These are phyloP conservation scores for Fraxinus americana DNA, from an alignment of 257 asterid species.

Conservation along the genomic window DNA sequence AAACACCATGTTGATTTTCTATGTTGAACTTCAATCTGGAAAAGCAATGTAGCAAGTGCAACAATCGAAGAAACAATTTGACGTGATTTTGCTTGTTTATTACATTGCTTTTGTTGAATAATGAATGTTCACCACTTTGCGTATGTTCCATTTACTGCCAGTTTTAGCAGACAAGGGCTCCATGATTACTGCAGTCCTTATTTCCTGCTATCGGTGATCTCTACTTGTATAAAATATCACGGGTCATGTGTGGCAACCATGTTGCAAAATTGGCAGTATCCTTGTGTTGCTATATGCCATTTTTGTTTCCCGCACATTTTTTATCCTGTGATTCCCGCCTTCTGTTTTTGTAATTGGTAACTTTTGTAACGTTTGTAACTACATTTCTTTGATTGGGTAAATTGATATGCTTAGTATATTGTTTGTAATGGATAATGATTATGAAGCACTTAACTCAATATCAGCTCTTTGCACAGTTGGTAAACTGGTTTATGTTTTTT, in stretches of 20 bases:
- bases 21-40: background rate
- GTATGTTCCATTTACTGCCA: background rate
- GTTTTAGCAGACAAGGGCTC: slow-evolving; percentile 69
- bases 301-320: background rate
- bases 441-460: slow-evolving; percentile 56
- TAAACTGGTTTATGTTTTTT: slow-evolving; percentile 97
- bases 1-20: background rate
- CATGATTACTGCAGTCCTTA: slow-evolving; percentile 74
- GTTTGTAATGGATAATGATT: slow-evolving; percentile 12
- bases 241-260: slow-evolving; percentile 55
- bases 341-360: background rate
- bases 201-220: slow-evolving; percentile 83
- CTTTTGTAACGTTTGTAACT: slow-evolving; percentile 4
- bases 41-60: background rate
- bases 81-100: background rate
- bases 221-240: slow-evolving; percentile 69
- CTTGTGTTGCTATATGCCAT: slow-evolving; percentile 31
- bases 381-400: background rate
- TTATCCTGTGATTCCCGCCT: background rate
- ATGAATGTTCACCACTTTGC: background rate
- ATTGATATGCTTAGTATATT: background rate
- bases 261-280: slow-evolving; percentile 88
- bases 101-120: background rate
- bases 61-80: background rate
- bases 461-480: slow-evolving; percentile 80